Evolutionary conservation across 148 eudicot species (phyloP), one percentile per base, ranked within the genome.

Genomic region (Cornus kousa): DNA sequence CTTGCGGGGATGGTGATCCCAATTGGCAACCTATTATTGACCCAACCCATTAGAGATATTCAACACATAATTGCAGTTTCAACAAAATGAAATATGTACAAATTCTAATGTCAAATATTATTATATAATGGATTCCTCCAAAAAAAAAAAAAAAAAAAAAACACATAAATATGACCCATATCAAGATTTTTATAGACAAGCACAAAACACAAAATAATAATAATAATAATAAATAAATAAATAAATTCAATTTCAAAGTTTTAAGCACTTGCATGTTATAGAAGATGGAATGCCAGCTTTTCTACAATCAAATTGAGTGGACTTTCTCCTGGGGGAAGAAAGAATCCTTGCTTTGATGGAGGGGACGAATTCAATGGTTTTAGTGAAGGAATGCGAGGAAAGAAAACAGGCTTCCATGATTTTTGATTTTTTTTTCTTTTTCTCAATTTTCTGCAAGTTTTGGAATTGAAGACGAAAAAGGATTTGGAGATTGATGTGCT

Each of bases 381-480:
- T 88, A 50, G 87, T 75, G 72, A 90, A 79, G 67, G 89, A 80
- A 73, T 85, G 89, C 71, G 97, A 90, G 83, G 91, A 84, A 33
- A 90, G 85, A 82, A 85, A 91, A 81, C 93, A 86, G 87, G 92
- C 95, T 75, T 94, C 92, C 97, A 94, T 89, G 75, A 31, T 5
- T 13, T 13, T 68, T 74, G 74, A 60, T 80, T 46, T 82, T 8
- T 62, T 46, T 50, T 10, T 67, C 53, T 76, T 13, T 28, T 28
- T 28, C 28, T 28, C 28, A 24, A 11, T 72, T 32, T 57, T 62
- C 66, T 48, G 55, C 20, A 67, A 50, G 7, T 68, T 17, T 17
- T 62, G 22, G 0, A 17, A 5, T 19, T 57, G 17, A 17, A 19
- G 23, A n/a, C 17, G 65, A 0, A 60, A 20, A 17, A 28, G 28